These are phyloP conservation scores for Trichomonascus vanleenenianus DNA, from an alignment of 805 yeast genomes.

Conservation along the genomic window DNA sequence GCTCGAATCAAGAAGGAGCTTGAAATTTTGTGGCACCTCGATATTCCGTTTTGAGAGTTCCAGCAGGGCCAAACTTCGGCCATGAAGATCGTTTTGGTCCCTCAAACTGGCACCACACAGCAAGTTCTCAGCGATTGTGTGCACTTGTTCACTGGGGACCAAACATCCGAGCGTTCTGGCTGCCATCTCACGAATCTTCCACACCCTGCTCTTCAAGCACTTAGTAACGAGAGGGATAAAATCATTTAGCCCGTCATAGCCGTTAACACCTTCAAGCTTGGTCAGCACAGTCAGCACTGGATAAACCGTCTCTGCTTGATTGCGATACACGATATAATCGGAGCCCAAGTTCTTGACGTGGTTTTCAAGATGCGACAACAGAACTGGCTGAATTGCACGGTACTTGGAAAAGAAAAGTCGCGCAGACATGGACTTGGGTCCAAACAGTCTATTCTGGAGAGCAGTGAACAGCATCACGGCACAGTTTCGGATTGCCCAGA, in stretches of 20 bases:
- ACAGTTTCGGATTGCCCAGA: conserved; percentile 88
- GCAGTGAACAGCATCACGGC: conserved; percentile 90
- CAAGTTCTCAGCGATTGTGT: conserved; percentile 26
- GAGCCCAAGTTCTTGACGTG: conserved; percentile 15
- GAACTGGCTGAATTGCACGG: conserved; percentile 41
- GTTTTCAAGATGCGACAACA: conserved; percentile 31
- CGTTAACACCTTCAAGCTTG: conserved; percentile 56
- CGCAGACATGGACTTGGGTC: conserved; percentile 42
- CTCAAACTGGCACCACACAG: conserved; percentile 17
- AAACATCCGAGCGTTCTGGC: conserved; percentile 59
- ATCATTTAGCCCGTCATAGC: conserved; percentile 42
- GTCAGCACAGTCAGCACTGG: conserved; percentile 68
- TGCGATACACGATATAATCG: conserved; percentile 11
- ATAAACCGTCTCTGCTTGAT: conserved; percentile 50
- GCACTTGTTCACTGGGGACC: conserved; percentile 28
- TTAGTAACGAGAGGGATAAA: conserved; percentile 42
- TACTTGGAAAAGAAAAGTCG: conserved; percentile 65
- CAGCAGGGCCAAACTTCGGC: conserved; percentile 44
- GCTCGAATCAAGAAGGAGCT: conserved; percentile 2
- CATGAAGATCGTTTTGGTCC: conserved; percentile 49
- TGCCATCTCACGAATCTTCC: conserved; percentile 88
- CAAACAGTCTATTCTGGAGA: conserved; percentile 72
- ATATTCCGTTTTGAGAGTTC: conserved; percentile 20
- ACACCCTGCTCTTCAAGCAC: conserved; percentile 46
- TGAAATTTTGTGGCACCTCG: neutral